These are phyloP conservation scores for Colletotrichum costaricense DNA, from an alignment of 2,329 filamentous ascomycete species.

Conservation along the genomic window DNA sequence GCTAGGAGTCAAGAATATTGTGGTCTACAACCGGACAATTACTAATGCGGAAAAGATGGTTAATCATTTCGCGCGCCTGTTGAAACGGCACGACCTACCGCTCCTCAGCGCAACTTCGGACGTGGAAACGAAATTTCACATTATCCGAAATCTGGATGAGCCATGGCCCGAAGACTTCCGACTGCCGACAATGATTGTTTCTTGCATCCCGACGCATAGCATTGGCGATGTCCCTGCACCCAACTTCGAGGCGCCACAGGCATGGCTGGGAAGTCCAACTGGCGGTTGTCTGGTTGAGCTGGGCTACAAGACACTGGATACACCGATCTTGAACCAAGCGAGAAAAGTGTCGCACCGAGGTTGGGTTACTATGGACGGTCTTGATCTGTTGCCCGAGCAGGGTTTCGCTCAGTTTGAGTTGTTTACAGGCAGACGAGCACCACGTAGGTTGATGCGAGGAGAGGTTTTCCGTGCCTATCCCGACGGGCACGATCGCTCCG, in stretches of 20 bases:
- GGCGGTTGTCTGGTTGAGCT: constrained; percentile 82
- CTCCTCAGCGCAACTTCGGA: constrained; percentile 50
- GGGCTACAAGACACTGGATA: constrained; percentile 79
- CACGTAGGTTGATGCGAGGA: constrained; percentile 76
- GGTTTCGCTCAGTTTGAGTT: constrained; percentile 86
- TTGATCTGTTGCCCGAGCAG: constrained; percentile 82
- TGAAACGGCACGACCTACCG: constrained; percentile 55
- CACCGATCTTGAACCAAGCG: constrained; percentile 77
- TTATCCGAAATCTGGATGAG: constrained; percentile 68
- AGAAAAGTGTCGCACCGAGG: constrained; percentile 67
- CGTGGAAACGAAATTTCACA: constrained; percentile 60
- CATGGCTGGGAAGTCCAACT: constrained; percentile 78
- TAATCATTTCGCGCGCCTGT: constrained; percentile 73
- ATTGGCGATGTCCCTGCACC: constrained; percentile 73
- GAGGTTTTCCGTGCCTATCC: constrained; percentile 65
- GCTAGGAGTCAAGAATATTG: constrained; percentile 80
- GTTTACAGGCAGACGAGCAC: constrained; percentile 79
- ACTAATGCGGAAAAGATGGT: constrained; percentile 76
- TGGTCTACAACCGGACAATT: constrained; percentile 78
- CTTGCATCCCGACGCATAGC: constrained; percentile 79
- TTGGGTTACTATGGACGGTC: constrained; percentile 81
- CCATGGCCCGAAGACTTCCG: constrained; percentile 73
- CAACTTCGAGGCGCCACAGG: constrained; percentile 74
- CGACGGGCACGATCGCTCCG: constrained; percentile 52
- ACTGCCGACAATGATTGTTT: constrained; percentile 79